Evolutionary conservation across 371 early-diverging fungal genomes (phyloP), one percentile per base, ranked within the genome.

Genomic region (Mucor plumbeus): DNA sequence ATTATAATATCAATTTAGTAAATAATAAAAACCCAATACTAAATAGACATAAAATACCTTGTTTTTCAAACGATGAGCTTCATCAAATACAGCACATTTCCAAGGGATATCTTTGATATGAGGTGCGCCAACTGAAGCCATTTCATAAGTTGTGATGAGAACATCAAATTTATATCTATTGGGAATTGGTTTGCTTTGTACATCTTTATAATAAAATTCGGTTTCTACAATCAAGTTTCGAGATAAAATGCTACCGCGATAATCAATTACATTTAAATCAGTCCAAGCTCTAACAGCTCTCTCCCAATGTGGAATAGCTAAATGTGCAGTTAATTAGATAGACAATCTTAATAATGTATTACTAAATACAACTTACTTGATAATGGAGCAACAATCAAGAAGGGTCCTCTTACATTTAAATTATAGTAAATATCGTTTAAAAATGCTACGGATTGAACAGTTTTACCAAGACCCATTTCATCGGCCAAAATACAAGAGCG

Each of bases 31-130:
- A 15, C 0, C 59, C n/a, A 31, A 21, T 41, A 4, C n/a, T 43
- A 47, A 19, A 11, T 15, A 21, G 8, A 26, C 19, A 59, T 10
- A 17, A 19, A 11, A 21, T 64, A 76, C 76, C 63, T 86, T 89
- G 78, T 96, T 97, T 77, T 99, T 99, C 50, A 99, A 81, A 50
- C 95, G 84, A 79, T 99, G 99, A 1, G 97, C 99, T 79, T 98
- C 99, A 78, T 99, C 99, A 62, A 99, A 89, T 14, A 98, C 92
- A 43, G 88, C 91, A 15, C 89, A 90, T 59, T 89, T 80, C 94
- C 95, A 99, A 4, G 86, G 80, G 62, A 98, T 86, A 38, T 92
- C 87, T 44, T 87, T 83, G 34, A 98, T 77, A 61, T 92, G 90
- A 4, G 91, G 74, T 7, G 87, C 80, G 31, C 90, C 89, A 15